phyloP scores from a whole-genome alignment of 768 basidiomycete species.

The Boletus reticuloceps region DNA sequence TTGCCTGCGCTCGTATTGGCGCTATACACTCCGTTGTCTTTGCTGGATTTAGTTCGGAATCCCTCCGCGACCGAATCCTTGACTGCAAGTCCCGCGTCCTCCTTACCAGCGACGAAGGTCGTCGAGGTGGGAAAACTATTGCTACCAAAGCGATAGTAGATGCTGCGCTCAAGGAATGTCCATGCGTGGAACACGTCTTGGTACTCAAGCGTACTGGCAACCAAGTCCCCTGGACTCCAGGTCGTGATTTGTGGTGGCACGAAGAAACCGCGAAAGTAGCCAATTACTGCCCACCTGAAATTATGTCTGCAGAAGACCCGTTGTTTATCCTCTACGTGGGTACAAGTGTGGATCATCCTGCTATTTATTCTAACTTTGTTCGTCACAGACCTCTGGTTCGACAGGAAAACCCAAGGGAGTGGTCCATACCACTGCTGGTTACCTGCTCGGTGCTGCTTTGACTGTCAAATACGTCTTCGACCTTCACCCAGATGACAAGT shows the following conservation, averaged over 20 bases:
- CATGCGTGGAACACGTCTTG: constrained; percentile 84
- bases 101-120: constrained; percentile 94
- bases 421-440: constrained; percentile 85
- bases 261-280: constrained; percentile 85
- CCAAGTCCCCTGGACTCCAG: constrained; percentile 74
- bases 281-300: constrained; percentile 82
- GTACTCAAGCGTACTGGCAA: constrained; percentile 88
- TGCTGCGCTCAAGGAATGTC: constrained; percentile 81
- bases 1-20: constrained; percentile 96
- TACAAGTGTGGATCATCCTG: constrained; percentile 10
- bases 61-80: constrained; percentile 85
- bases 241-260: constrained; percentile 95
- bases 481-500: constrained; percentile 92
- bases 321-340: constrained; percentile 97
- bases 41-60: constrained; percentile 94
- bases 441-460: constrained; percentile 86
- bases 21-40: constrained; percentile 98
- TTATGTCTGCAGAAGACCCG: constrained; percentile 92
- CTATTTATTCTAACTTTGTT: constrained; percentile 3
- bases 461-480: constrained; percentile 99
- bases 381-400: constrained; percentile 79
- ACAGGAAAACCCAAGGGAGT: constrained; percentile 98
- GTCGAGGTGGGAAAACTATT: constrained; percentile 91
- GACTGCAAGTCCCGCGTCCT: constrained; percentile 91
- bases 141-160: constrained; percentile 95